Base-by-base conservation (phyloP, 345 rosid genomes). In the Iberis pinnata region DNA sequence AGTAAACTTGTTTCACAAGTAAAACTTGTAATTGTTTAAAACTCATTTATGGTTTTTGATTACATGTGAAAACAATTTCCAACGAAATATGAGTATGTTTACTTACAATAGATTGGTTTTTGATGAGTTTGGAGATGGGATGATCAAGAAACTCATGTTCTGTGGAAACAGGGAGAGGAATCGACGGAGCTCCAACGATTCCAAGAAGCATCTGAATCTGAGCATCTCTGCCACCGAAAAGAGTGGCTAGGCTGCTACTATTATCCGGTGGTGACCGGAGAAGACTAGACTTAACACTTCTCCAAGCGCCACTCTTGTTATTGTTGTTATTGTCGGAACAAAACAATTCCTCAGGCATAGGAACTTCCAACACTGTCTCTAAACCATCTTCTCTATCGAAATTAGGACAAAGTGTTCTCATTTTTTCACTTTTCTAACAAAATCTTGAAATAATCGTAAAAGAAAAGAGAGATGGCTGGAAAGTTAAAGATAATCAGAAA, bases 331-430 rank as follows among this genome's bases (percentile, higher is more conserved):
- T 48, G 60, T 65, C 57, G 14, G 78, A 52, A 49, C 72, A 49
- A 48, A 83, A 87, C 76, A 81, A 66, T 55, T 87, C 92, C 50
- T 87, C 96, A 1, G 96, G 96, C 52, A 87, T 78, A 0, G 96
- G 96, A 26, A 87, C 92, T 71, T 87, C 96, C 7, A 87, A 78
- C n/a, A 87, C 96, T 7, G 96, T 87, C 45, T 83, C 96, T 49
- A 87, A 64, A 58, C 79, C 85, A 37, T 87, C 92, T 74, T 87
- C 89, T 18, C 87, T 69, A 14, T 83, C 93, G 46, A 70, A 72
- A 61, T 87, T 87, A 16, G 96, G 85, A 64, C 92, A 87, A 41
- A 87, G 80, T 58, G 76, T 87, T 76, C 92, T 83, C 96, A 87
- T 87, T 18, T 67, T 49, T 27, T 18, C 29, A 56, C 43, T 53